Evolutionary conservation across 2,329 filamentous ascomycete genomes (phyloP).

Genomic region (Nemania sp.): DNA sequence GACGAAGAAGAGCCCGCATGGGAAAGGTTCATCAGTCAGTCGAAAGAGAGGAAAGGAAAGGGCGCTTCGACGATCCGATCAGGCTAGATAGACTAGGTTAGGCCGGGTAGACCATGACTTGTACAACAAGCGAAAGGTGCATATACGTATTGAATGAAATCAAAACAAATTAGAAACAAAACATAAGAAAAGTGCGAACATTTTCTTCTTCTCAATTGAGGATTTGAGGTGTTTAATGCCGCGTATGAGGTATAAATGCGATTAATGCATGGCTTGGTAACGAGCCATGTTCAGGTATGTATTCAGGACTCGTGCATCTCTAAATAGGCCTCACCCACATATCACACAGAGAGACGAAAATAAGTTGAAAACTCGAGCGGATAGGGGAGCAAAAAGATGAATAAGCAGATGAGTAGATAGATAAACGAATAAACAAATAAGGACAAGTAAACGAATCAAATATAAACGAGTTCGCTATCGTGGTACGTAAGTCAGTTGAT

Average conservation of each 20-base stretch:
- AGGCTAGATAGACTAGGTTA: constrained; percentile 16
- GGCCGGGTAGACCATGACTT: constrained; percentile 14
- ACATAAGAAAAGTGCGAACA: background rate
- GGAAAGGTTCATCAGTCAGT: background rate
- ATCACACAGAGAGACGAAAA: no score
- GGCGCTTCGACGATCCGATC: background rate
- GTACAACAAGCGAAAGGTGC: constrained; percentile 16
- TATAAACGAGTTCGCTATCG: no score
- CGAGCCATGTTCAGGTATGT: no score
- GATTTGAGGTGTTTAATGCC: background rate
- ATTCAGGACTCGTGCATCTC: no score
- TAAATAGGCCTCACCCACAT: no score
- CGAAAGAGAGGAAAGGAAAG: background rate
- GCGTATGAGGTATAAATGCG: no score
- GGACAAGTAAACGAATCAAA: no score
- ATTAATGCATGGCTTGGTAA: no score
- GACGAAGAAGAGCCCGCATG: background rate
- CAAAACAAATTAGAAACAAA: background rate
- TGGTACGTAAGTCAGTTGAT: no score
- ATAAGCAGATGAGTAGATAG: background rate
- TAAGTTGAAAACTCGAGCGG: no score
- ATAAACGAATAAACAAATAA: background rate
- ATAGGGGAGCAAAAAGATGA: background rate
- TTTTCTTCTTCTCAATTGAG: background rate
- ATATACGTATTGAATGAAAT: background rate